Percentiles rank a stretch among this genome's conserved stretches.
These are phyloP conservation scores for Tagetes patula DNA, from an alignment of 129 eudicot genomes.

Conservation along the genomic window DNA sequence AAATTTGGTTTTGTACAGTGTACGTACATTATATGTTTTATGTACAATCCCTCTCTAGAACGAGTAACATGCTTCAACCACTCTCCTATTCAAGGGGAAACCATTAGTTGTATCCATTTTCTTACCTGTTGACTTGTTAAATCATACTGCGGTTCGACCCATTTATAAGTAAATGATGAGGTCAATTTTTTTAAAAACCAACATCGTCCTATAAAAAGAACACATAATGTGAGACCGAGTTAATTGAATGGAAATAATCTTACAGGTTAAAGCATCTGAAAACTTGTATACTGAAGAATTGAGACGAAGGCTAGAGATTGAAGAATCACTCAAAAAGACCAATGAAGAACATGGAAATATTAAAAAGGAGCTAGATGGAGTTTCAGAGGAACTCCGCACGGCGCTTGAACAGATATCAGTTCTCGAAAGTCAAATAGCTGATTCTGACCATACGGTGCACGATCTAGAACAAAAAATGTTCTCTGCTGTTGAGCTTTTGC, in stretches of 20 bases:
- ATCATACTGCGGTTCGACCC: not conserved
- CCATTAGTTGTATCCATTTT: not conserved
- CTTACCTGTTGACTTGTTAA: not conserved
- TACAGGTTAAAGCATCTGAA: slow-evolving; percentile 60
- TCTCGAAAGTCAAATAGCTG: slow-evolving; percentile 52
- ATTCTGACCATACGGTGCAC: slow-evolving; percentile 46
- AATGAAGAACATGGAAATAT: slow-evolving; percentile 49
- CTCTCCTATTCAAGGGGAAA: not conserved
- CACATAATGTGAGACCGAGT: not conserved
- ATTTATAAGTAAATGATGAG: not conserved
- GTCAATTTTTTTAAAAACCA: not conserved
- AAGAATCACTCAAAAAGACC: slow-evolving; percentile 52
- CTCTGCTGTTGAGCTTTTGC: slow-evolving; percentile 67
- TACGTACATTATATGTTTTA: not conserved
- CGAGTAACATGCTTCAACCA: slow-evolving; percentile 1
- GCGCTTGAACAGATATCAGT: slow-evolving; percentile 53
- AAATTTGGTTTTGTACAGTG: not conserved
- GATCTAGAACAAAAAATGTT: slow-evolving; percentile 71
- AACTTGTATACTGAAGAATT: slow-evolving; percentile 47
- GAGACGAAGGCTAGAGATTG: slow-evolving; percentile 47
- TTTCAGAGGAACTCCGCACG: slow-evolving; percentile 45
- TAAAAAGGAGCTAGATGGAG: slow-evolving; percentile 43
- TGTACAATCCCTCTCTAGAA: not conserved
- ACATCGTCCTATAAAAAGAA: not conserved
- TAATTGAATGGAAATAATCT: slow-evolving; percentile 18